These are phyloP conservation scores for Quercus cerris DNA, from an alignment of 306 rosid species.

Conservation along the genomic window DNA sequence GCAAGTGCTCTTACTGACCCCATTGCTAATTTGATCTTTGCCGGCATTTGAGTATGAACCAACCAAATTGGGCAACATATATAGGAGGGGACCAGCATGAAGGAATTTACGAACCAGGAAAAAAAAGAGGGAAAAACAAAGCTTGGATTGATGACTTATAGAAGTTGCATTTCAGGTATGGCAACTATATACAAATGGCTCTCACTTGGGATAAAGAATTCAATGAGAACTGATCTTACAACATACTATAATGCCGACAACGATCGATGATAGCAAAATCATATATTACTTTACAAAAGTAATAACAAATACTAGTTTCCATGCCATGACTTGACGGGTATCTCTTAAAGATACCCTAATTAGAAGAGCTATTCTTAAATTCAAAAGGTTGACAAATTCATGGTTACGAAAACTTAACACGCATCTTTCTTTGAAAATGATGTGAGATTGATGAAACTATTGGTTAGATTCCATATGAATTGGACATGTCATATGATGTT, in stretches of 20 bases:
- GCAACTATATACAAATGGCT: not conserved
- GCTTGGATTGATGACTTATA: not conserved
- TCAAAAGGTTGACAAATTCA: not conserved
- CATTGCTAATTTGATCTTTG: slow-evolving; percentile 9
- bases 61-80: slow-evolving; percentile 32
- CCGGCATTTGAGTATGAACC: slow-evolving; percentile 49
- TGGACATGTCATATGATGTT: not conserved
- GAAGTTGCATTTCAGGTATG: not conserved
- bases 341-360: not conserved
- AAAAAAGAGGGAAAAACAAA: not conserved
- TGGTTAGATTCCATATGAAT: not conserved
- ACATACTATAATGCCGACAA: too few relatives aligned
- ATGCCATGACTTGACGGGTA: not conserved
- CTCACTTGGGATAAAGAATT: too few relatives aligned
- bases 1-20: too few relatives aligned
- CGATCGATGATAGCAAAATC: too few relatives aligned
- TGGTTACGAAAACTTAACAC: slow-evolving; percentile 3
- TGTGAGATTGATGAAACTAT: not conserved
- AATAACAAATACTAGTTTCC: too few relatives aligned
- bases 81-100: slow-evolving; percentile 16
- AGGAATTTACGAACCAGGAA: not conserved
- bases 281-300: too few relatives aligned
- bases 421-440: slow-evolving; percentile 13
- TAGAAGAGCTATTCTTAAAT: not conserved
- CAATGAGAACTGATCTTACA: too few relatives aligned